Evolutionary conservation across 2,329 filamentous ascomycete genomes (phyloP).

Genomic region (Colletotrichum lindemuthianum): DNA sequence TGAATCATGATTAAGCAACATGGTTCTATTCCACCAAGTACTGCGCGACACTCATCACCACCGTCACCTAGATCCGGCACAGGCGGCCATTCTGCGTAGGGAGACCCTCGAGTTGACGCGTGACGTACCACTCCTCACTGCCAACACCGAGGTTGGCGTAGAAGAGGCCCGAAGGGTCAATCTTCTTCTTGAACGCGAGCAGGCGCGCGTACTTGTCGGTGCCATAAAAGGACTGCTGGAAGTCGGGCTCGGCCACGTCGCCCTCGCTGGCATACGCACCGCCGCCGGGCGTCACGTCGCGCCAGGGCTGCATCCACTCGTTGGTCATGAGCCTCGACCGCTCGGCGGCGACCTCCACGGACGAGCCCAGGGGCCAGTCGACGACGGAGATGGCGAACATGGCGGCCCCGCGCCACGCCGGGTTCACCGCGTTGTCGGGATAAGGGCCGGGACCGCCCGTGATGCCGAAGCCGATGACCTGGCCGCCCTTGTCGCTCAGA

Average conservation of each 20-base stretch:
- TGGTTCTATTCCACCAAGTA: not conserved
- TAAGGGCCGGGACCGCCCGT: constrained; percentile 43
- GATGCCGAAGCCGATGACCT: constrained; percentile 54
- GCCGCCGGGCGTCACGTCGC: constrained; percentile 40
- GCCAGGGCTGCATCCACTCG: constrained; percentile 44
- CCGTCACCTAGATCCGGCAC: constrained; percentile 18
- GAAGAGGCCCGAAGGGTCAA: constrained; percentile 44
- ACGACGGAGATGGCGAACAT: constrained; percentile 46
- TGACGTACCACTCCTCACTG: constrained; percentile 40
- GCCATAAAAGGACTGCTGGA: constrained; percentile 44
- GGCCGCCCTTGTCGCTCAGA: constrained; percentile 52
- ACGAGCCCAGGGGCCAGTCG: constrained; percentile 15
- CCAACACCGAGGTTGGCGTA: constrained; percentile 43
- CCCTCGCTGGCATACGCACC: constrained; percentile 46
- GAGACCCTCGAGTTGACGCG: constrained; percentile 18
- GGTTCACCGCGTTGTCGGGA: constrained; percentile 49
- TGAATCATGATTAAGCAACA: not conserved
- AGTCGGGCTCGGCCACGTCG: constrained; percentile 44
- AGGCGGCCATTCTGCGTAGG: constrained; percentile 35
- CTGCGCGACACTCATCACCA: not conserved
- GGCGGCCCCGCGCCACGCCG: constrained; percentile 55
- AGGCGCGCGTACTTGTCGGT: constrained; percentile 42
- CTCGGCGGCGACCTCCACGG: constrained; percentile 24
- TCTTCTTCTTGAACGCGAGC: constrained; percentile 42
- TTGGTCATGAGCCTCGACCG: constrained; percentile 42